Evolutionary conservation across 2,329 filamentous ascomycete species (phyloP).

Genomic region (Akanthomyces lecanii): DNA sequence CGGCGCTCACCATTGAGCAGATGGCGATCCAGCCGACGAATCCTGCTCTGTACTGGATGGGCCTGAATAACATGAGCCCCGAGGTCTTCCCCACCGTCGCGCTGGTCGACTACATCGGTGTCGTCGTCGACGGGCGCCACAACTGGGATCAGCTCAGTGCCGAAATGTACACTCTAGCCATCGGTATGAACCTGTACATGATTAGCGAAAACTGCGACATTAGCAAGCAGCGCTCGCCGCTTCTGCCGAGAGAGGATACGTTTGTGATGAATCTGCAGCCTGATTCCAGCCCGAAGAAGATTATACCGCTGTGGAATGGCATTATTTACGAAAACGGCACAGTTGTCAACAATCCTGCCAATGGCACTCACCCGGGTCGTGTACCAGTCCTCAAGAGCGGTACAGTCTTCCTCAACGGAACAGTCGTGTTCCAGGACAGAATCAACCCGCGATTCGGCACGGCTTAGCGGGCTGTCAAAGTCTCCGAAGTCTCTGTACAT

Average conservation of each 20-base stretch:
- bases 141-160: slow-evolving; percentile 28
- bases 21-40: slow-evolving; percentile 32
- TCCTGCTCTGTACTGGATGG: slow-evolving; percentile 33
- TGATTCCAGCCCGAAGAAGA: not conserved
- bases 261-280: not conserved
- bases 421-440: slow-evolving; percentile 20
- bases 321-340: slow-evolving; percentile 32
- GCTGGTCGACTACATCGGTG: slow-evolving; percentile 30
- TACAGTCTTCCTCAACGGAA: slow-evolving; percentile 26
- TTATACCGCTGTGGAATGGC: slow-evolving; percentile 25
- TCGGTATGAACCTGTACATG: slow-evolving; percentile 31
- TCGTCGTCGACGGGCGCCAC: slow-evolving; percentile 25
- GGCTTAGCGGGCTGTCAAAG: not conserved
- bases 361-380: slow-evolving; percentile 21
- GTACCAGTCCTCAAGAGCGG: slow-evolving; percentile 24
- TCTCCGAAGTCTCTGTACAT: slow-evolving; percentile 8
- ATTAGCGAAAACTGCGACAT: slow-evolving; percentile 32
- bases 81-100: slow-evolving; percentile 29
- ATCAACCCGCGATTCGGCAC: slow-evolving; percentile 21
- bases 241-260: slow-evolving; percentile 17
- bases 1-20: slow-evolving; percentile 25
- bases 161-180: slow-evolving; percentile 29
- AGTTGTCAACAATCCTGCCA: slow-evolving; percentile 23
- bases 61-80: slow-evolving; percentile 27
- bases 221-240: slow-evolving; percentile 22